Evolutionary conservation across 2,329 filamentous ascomycete genomes (phyloP).

Genomic region (Sporothrix brasiliensis): DNA sequence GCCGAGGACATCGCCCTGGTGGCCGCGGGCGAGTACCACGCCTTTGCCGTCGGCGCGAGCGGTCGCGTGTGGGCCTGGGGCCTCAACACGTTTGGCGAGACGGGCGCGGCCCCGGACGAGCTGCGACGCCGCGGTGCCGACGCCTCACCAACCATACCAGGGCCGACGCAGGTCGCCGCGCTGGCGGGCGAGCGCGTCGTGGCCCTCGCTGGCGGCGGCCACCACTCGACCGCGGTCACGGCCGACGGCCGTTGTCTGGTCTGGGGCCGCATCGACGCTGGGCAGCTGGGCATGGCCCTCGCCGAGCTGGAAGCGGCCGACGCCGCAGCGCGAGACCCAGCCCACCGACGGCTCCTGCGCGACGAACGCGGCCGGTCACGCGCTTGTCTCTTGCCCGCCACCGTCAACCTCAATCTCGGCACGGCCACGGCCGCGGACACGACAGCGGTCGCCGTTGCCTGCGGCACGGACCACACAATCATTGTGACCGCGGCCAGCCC

Average conservation of each 20-base stretch:
- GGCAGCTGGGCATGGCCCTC: conserved; percentile 46
- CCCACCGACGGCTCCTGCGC: neutral
- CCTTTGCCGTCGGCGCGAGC: conserved; percentile 62
- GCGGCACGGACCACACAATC: neutral
- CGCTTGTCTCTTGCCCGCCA: neutral
- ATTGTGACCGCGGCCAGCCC: neutral
- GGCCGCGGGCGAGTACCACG: conserved; percentile 64
- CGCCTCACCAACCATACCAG: neutral
- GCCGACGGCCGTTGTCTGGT: conserved; percentile 44
- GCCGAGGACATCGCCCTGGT: conserved; percentile 38
- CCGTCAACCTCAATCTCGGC: too few relatives aligned
- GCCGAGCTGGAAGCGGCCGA: conserved; percentile 39
- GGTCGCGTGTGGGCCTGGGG: conserved; percentile 68
- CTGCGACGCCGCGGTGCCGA: neutral
- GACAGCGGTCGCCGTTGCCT: neutral
- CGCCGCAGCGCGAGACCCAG: too few relatives aligned
- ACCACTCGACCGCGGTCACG: conserved; percentile 58
- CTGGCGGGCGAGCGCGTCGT: conserved; percentile 17
- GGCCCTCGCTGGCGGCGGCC: conserved; percentile 59
- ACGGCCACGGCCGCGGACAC: too few relatives aligned
- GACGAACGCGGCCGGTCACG: neutral
- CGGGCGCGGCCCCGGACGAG: conserved; percentile 46
- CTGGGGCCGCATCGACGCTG: conserved; percentile 48
- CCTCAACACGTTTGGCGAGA: conserved; percentile 66
- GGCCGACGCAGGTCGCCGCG: conserved; percentile 22